Evolutionary conservation across 1,284 basidiomycete species (phyloP).

Genomic region (Ustilago loliicola): DNA sequence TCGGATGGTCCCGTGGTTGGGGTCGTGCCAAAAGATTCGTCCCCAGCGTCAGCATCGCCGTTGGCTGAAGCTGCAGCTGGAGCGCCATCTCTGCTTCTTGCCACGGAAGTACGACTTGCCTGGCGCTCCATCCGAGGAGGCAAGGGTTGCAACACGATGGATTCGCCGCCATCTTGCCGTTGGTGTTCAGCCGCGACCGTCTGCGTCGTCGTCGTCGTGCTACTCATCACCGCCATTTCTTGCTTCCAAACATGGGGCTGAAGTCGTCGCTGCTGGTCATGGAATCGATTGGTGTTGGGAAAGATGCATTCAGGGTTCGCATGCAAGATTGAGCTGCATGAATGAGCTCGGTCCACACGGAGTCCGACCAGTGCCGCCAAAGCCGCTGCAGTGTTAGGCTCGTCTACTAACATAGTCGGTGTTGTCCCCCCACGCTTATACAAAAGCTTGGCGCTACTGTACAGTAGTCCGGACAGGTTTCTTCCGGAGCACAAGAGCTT

Average conservation of each 20-base stretch:
- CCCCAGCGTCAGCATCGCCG: slow-evolving; percentile 7
- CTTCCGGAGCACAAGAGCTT: slow-evolving; percentile 3
- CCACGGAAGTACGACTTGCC: slow-evolving; percentile 15
- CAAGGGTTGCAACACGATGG: slow-evolving; percentile 23
- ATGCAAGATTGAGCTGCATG: background rate
- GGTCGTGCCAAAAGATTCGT: slow-evolving; percentile 17
- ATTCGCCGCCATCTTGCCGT: background rate
- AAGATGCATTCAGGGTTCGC: background rate
- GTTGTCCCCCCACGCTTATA: background rate
- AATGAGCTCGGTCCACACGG: background rate
- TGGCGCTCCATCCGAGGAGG: slow-evolving; percentile 2
- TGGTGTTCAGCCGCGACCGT: slow-evolving; percentile 4
- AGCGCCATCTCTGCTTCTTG: background rate
- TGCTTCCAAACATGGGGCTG: background rate
- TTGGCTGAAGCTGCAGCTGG: background rate
- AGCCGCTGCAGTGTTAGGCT: background rate
- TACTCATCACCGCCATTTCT: background rate
- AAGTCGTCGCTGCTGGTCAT: background rate
- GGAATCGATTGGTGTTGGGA: background rate
- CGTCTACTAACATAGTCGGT: background rate
- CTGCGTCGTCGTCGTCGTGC: slow-evolving; percentile 4
- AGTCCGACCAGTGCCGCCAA: background rate
- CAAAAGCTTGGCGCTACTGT: slow-evolving; percentile 10
- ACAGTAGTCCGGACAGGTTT: slow-evolving; percentile 8
- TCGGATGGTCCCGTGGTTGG: slow-evolving; percentile 33